phyloP scores from a whole-genome alignment of 2,329 filamentous ascomycete genomes.

The Diaporthe destruens region DNA sequence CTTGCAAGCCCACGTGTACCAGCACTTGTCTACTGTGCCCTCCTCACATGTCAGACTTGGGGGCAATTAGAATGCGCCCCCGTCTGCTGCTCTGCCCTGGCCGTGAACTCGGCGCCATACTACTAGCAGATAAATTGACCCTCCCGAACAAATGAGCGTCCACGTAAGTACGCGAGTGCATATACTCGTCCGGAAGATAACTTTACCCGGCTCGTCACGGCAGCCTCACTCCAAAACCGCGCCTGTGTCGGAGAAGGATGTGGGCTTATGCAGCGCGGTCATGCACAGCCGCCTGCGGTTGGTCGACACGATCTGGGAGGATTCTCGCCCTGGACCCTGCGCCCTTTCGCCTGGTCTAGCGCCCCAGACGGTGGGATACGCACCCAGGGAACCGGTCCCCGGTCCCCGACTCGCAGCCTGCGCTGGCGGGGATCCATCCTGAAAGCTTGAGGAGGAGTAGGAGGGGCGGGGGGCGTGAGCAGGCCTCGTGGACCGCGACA shows the following conservation, averaged over 20 bases:
- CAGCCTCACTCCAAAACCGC: background rate
- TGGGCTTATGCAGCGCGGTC: conserved; percentile 15
- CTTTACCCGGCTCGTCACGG: background rate
- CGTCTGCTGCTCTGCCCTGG: background rate
- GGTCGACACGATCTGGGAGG: background rate
- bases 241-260: background rate
- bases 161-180: background rate
- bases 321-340: conserved; percentile 18
- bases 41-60: too few species aligned
- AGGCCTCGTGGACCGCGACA: background rate
- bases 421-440: conserved; percentile 3
- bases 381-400: background rate
- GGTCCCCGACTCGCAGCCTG: background rate
- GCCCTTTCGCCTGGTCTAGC: background rate
- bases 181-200: background rate
- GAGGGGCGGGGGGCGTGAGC: background rate
- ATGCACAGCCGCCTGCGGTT: background rate
- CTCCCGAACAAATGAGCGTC: background rate
- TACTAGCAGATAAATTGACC: background rate
- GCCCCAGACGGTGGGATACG: background rate
- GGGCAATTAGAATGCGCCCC: background rate
- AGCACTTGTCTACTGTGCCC: background rate
- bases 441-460: conserved; percentile 9
- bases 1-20: background rate
- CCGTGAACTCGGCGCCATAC: background rate